These are phyloP conservation scores for Graphilbum sp. DNA, from an alignment of 2,329 filamentous ascomycete species.

Conservation along the genomic window DNA sequence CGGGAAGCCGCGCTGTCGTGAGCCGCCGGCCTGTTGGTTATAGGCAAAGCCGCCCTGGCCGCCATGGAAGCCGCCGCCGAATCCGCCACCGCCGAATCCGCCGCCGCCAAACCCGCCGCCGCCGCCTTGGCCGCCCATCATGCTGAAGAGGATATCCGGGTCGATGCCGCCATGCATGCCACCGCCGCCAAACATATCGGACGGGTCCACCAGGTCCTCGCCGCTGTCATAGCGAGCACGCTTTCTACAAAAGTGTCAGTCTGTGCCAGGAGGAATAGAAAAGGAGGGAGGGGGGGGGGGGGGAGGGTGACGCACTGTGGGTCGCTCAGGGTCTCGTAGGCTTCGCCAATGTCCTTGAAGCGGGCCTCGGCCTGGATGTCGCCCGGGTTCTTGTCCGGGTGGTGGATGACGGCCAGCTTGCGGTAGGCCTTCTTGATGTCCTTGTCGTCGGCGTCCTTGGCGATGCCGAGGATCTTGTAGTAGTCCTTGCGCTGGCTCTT, in stretches of 20 bases:
- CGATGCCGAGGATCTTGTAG: constrained; percentile 87
- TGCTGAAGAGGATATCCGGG: constrained; percentile 65
- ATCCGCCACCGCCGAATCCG: constrained; percentile 27
- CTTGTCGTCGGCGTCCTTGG: constrained; percentile 68
- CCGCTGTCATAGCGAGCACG: constrained; percentile 82
- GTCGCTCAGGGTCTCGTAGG: constrained; percentile 90
- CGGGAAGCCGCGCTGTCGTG: constrained; percentile 19
- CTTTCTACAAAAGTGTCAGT: no score
- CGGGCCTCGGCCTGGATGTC: constrained; percentile 70
- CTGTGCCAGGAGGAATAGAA: not conserved
- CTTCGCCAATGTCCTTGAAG: constrained; percentile 97
- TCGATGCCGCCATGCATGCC: constrained; percentile 53
- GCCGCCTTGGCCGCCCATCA: constrained; percentile 55
- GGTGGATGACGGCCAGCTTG: constrained; percentile 82
- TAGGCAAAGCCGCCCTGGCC: constrained; percentile 39
- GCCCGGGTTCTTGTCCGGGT: constrained; percentile 94
- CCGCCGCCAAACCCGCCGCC: constrained; percentile 36
- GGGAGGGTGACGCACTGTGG: constrained; percentile 52
- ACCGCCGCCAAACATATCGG: constrained; percentile 64
- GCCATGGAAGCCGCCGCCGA: constrained; percentile 26
- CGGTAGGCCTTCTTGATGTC: constrained; percentile 96
- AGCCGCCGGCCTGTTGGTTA: constrained; percentile 20
- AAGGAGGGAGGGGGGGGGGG: not conserved
- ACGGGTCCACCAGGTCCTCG: constrained; percentile 74
- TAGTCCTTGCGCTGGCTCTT: constrained; percentile 96